phyloP scores from a whole-genome alignment of 768 basidiomycete genomes.

The Cyclocybe cylindracea region DNA sequence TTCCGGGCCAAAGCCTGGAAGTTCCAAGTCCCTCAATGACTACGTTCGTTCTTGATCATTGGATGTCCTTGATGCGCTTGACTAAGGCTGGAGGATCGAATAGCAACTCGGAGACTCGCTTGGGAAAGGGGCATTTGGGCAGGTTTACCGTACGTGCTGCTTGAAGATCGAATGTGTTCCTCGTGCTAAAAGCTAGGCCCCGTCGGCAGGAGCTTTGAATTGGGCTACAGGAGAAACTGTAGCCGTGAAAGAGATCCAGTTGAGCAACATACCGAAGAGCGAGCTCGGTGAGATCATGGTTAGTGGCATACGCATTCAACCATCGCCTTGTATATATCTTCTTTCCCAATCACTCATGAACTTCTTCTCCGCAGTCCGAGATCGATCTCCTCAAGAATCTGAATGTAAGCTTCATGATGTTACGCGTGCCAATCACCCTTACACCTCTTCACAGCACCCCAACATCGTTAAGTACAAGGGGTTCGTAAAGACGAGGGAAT shows the following conservation, averaged over 20 bases:
- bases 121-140: constrained; percentile 97
- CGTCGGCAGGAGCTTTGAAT: constrained; percentile 72
- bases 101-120: constrained; percentile 96
- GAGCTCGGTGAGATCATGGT: constrained; percentile 99
- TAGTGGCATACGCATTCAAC: constrained; percentile 22
- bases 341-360: constrained; percentile 15
- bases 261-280: constrained; percentile 90
- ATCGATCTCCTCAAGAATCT: constrained; percentile 97
- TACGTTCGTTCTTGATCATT: constrained; percentile 39
- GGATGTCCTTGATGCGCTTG: background rate
- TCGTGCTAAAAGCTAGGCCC: constrained; percentile 4
- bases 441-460: constrained; percentile 59
- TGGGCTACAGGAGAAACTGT: constrained; percentile 98
- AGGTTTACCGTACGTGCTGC: constrained; percentile 82
- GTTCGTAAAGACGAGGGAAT: constrained; percentile 92
- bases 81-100: background rate
- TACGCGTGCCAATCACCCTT: constrained; percentile 4
- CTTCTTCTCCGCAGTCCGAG: constrained; percentile 66
- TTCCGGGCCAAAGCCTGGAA: constrained; percentile 36
- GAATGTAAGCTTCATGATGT: constrained; percentile 55
- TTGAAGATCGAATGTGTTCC: background rate
- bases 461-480: constrained; percentile 99
- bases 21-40: constrained; percentile 63
- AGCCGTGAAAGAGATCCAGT: constrained; percentile 96
- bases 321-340: background rate